phyloP scores from a whole-genome alignment of 257 asterid genomes.

The Salvia rosmarinus region DNA sequence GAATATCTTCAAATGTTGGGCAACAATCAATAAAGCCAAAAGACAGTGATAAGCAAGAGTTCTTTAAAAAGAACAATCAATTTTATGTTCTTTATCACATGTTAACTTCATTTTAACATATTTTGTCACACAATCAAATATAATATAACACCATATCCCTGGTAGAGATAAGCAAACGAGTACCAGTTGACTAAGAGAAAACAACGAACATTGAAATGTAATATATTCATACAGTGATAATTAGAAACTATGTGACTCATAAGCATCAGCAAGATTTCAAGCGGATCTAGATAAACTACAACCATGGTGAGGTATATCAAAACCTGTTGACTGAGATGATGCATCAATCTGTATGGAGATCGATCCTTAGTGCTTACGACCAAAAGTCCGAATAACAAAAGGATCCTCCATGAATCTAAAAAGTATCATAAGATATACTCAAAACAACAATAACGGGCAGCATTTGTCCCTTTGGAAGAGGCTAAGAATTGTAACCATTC shows the following conservation, averaged over 20 bases:
- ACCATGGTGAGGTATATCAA: too few species aligned
- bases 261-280: background rate
- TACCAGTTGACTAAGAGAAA: background rate
- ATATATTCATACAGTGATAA: background rate
- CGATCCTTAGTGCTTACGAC: background rate
- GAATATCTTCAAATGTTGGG: background rate
- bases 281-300: background rate
- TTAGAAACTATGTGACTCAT: background rate
- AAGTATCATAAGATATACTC: background rate
- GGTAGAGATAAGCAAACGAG: background rate
- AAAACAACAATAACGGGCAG: conserved; percentile 1
- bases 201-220: background rate
- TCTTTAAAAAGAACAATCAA: background rate
- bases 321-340: background rate
- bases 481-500: background rate
- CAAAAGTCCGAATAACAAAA: background rate
- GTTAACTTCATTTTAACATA: background rate
- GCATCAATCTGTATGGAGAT: background rate
- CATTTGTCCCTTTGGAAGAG: conserved; percentile 9
- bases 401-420: background rate
- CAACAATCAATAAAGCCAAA: background rate
- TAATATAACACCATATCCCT: background rate
- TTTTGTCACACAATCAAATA: background rate
- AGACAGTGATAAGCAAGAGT: background rate
- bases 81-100: background rate